Evolutionary conservation across 345 rosid species (phyloP), one percentile per base, ranked within the genome.

Genomic region (Eucalyptus curtisii): DNA sequence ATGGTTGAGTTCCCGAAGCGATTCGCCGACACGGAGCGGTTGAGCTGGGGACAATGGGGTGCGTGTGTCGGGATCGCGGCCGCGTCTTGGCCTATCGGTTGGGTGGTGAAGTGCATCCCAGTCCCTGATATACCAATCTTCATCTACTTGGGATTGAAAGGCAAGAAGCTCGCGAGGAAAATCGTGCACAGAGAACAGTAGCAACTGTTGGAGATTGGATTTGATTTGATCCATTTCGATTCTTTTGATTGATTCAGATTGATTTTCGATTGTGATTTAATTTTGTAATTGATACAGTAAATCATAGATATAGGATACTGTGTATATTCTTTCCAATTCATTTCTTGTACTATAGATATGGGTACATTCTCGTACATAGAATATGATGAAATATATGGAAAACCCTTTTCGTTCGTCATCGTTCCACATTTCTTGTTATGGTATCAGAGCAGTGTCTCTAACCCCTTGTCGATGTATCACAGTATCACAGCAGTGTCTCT

Each of bases 1-100:
- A 95, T 95, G 95, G 97, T 95, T 44, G 96, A 97, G 89, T 93
- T 95, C 87, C 94, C 94, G 76, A 94, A 94, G 92, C 93, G 90
- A n/a, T 94, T 95, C 89, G 98, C 97, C 13, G 94, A 92, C 87
- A 94, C 98, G 1, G 96, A 96, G 92, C 96, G 95, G 93, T 37
- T 97, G 40, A 90, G 91, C 16, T 93, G 92, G 97, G 93, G 91
- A 7, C 96, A 95, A 85, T 96, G 97, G 97, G 94, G 95, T 24
- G 86, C 89, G 4, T 96, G 99, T 61, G 47, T 96, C 8, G 93
- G 90, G 10, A 81, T 94, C 10, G 98, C 95, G 10, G 93, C 94
- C 7, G 42, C 86, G 8, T 92, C 97, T 2, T 96, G 98, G 99
- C 98, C 97, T 2, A 94, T 94, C 37, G 98, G 95, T 22, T 95